These are phyloP conservation scores for Tetrahymena elliotti DNA, from an alignment of 73 alveolate species.

Conservation along the genomic window DNA sequence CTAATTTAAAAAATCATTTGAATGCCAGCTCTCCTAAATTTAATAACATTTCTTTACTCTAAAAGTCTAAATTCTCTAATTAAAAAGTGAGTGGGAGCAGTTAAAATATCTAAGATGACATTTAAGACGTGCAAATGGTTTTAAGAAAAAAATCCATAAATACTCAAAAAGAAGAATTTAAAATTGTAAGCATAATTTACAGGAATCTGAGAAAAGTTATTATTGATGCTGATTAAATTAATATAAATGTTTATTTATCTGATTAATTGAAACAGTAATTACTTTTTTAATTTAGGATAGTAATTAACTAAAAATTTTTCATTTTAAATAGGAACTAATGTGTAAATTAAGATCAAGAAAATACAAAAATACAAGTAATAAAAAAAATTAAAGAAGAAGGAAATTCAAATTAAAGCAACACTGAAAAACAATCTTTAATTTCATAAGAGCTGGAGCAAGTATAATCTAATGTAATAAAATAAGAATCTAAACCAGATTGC, in stretches of 20 bases:
- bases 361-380: too few relatives aligned
- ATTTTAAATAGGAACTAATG: neutral
- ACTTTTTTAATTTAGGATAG: too few relatives aligned
- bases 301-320: too few relatives aligned
- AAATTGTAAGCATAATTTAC: neutral
- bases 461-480: too few relatives aligned
- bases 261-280: neutral
- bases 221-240: neutral
- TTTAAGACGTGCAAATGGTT: neutral
- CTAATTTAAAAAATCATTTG: neutral
- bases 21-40: neutral
- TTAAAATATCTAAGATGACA: neutral
- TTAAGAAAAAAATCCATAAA: neutral
- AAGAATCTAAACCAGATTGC: too few relatives aligned
- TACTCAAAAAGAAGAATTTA: neutral
- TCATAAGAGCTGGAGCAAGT: too few relatives aligned
- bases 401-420: too few relatives aligned
- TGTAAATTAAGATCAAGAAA: too few relatives aligned
- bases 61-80: neutral
- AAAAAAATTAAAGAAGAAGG: too few relatives aligned
- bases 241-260: neutral
- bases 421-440: too few relatives aligned
- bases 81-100: too few relatives aligned
- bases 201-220: neutral
- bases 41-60: too few relatives aligned